These are phyloP conservation scores for Elongisporangium prolatum DNA, from an alignment of 352 stramenopile genomes.

Conservation along the genomic window DNA sequence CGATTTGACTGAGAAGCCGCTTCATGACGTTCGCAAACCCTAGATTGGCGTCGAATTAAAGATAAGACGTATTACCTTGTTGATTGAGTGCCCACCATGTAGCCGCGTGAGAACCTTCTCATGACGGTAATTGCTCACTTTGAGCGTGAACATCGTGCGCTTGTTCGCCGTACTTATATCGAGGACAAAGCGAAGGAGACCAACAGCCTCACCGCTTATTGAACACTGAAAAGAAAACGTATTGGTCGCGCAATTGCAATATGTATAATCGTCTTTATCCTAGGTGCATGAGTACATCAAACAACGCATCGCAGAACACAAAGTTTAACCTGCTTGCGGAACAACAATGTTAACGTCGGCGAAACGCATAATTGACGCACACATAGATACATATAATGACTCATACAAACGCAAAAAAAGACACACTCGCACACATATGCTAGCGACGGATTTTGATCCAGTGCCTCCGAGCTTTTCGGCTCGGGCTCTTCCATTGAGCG, in stretches of 20 bases:
- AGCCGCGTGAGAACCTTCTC: constrained; percentile 6
- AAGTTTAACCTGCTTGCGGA: constrained; percentile 20
- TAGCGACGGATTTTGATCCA: too few relatives aligned
- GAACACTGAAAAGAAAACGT: too few relatives aligned
- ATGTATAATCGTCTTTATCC: too few relatives aligned
- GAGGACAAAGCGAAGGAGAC: constrained; percentile 14
- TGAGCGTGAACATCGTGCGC: constrained; percentile 5
- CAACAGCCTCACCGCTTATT: constrained; percentile 11
- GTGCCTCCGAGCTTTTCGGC: too few relatives aligned
- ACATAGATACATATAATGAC: too few relatives aligned
- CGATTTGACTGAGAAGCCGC: constrained; percentile 1
- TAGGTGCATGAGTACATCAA: too few relatives aligned
- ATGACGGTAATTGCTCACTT: constrained; percentile 12
- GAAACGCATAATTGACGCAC: too few relatives aligned
- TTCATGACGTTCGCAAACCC: constrained; percentile 1
- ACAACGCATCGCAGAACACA: constrained; percentile 1
- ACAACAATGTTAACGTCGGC: constrained; percentile 17
- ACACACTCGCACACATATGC: too few relatives aligned
- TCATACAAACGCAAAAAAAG: too few relatives aligned
- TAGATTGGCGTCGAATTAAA: neutral
- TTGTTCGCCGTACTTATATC: constrained; percentile 17
- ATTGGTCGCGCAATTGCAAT: too few relatives aligned
- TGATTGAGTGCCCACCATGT: constrained; percentile 12
- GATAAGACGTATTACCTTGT: constrained; percentile 15
- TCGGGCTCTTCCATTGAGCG: too few relatives aligned